Evolutionary conservation across 2,329 filamentous ascomycete species (phyloP).

Genomic region (Fusarium pseudocircinatum): DNA sequence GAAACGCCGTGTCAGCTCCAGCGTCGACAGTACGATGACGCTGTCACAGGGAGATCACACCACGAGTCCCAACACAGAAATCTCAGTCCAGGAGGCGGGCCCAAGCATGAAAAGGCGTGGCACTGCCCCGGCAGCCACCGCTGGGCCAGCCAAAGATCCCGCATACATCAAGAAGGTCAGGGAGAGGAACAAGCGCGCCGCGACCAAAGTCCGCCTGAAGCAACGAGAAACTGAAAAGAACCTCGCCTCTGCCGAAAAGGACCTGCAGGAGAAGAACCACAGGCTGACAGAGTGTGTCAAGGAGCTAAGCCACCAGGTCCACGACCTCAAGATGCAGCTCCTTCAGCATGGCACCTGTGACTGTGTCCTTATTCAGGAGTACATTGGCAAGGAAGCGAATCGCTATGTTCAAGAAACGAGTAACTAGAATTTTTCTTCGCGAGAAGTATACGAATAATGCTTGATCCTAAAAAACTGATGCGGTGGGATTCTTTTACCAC

Average conservation of each 20-base stretch:
- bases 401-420: not conserved
- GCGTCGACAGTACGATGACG: too few species aligned
- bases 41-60: not conserved
- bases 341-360: not conserved
- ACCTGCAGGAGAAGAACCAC: not conserved
- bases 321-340: not conserved
- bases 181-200: not conserved
- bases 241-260: not conserved
- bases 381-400: not conserved
- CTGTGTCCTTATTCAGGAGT: not conserved
- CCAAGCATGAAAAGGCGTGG: not conserved
- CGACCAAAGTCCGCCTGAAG: not conserved
- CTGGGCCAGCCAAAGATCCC: not conserved
- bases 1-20: not conserved
- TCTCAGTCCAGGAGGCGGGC: rapidly evolving
- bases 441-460: not conserved
- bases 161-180: not conserved
- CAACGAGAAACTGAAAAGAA: not conserved
- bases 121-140: not conserved
- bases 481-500: not conserved
- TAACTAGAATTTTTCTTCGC: too few species aligned
- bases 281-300: not conserved
- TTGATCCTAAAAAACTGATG: not conserved
- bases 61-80: too few species aligned
- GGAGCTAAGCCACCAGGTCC: not conserved